Base-by-base conservation (phyloP, 345 rosid species). In the Hirschfeldia incana region DNA sequence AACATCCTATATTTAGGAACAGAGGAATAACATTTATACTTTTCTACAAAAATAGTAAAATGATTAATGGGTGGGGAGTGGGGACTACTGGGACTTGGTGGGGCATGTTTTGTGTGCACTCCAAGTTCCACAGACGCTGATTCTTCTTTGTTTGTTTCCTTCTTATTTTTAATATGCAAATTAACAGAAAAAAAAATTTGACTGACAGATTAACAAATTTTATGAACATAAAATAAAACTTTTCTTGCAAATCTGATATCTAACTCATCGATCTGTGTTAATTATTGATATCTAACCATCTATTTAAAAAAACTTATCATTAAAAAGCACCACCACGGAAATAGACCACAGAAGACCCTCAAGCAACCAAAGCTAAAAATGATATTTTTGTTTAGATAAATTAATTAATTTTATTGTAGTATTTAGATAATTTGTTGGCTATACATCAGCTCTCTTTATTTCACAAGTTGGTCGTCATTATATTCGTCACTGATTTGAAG, bases 21-120 rank as follows among this genome's bases (percentile, higher is more conserved):
- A n/a, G n/a, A n/a, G n/a, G n/a, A n/a, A n/a, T n/a, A 65, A 13
- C 53, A 37, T 65, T 36, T n/a, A 69, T 11, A 63, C 4, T n/a
- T 33, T 62, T 32, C 10, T 32, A 63, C 26, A 7, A 32, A 62
- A n/a, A 7, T 32, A 32, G 67, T 33, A 64, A 13, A 6, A 33
- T 32, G 39, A 63, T 32, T 7, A 32, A 4, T 42, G n/a, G 12
- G 21, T 21, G 21, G 21, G 59, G 61, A 58, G 69, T 68, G 46
- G 78, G 63, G 73, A 55, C 37, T 37, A 30, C 28, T 11, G 55
- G 61, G 2, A 63, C 80, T 60, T 76, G 58, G 76, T 39, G 74
- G 74, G 78, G 46, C 58, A 73, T 79, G 74, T 67, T 73, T 67
- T 73, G 78, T 73, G 74, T 79, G 57, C 28, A 79, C 82, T 79